These are phyloP conservation scores for Saccharomycopsis oosterbeekiorum DNA, from an alignment of 805 yeast species.

Conservation along the genomic window DNA sequence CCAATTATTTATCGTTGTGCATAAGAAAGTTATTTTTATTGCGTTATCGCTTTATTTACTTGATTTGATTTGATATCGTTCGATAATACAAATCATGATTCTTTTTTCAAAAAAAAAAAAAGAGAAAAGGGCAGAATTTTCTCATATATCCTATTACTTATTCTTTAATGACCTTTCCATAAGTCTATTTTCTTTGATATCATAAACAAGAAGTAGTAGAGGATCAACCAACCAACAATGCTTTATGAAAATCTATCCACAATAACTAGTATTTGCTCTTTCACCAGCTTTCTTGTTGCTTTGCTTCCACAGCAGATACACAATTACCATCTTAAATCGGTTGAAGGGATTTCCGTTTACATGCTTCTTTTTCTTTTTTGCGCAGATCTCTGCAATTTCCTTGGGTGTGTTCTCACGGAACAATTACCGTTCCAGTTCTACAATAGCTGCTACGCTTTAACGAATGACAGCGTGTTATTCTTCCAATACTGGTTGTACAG, in stretches of 20 bases:
- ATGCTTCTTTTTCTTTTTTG: slow-evolving; percentile 27
- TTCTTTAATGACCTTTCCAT: too few species aligned
- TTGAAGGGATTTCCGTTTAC: slow-evolving; percentile 25
- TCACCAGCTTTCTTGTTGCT: slow-evolving; percentile 18
- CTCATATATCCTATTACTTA: too few species aligned
- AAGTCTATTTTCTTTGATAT: not conserved
- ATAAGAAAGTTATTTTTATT: too few species aligned
- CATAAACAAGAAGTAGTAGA: too few species aligned
- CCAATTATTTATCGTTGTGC: too few species aligned
- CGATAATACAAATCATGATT: too few species aligned
- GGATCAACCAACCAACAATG: not conserved
- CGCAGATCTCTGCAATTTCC: slow-evolving; percentile 32
- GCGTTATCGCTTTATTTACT: too few species aligned
- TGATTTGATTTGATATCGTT: too few species aligned
- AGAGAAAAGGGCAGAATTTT: too few species aligned
- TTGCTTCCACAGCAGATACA: slow-evolving; percentile 29
- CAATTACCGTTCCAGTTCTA: slow-evolving; percentile 76
- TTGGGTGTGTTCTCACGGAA: slow-evolving; percentile 66
- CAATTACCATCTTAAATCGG: slow-evolving; percentile 26
- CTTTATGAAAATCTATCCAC: not conserved
- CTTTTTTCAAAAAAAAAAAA: too few species aligned
- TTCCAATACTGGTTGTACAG: slow-evolving; percentile 67
- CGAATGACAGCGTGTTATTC: slow-evolving; percentile 57
- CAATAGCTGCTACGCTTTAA: slow-evolving; percentile 62
- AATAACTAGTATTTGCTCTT: not conserved